These are phyloP conservation scores for Saccharomycopsis malanga DNA, from an alignment of 805 yeast species.

Conservation along the genomic window DNA sequence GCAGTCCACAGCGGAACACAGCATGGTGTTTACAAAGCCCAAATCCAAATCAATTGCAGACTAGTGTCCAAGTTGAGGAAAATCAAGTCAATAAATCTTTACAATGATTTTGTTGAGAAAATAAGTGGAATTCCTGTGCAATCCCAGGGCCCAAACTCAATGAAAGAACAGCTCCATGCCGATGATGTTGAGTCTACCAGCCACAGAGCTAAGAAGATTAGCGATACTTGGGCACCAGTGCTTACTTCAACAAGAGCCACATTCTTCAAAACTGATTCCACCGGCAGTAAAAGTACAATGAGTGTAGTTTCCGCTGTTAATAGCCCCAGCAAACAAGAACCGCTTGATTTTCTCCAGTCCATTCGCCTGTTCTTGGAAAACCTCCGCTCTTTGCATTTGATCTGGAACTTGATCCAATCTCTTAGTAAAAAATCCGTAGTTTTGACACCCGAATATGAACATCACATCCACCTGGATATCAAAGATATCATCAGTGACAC, in stretches of 20 bases:
- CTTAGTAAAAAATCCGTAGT: conserved; percentile 1
- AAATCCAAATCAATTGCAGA: conserved; percentile 7
- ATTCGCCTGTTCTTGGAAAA: conserved; percentile 3
- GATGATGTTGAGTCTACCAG: too few relatives aligned
- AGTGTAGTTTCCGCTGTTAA: background rate
- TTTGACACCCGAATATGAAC: background rate
- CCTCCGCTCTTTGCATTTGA: conserved; percentile 15
- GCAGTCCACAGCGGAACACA: too few relatives aligned
- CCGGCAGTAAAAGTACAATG: background rate
- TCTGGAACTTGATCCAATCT: conserved; percentile 17
- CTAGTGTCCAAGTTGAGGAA: conserved; percentile 8
- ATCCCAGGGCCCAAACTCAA: background rate
- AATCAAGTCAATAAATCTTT: conserved; percentile 7
- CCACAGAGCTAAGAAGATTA: background rate
- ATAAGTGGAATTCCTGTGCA: background rate
- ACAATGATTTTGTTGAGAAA: conserved; percentile 1
- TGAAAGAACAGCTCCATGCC: conserved; percentile 1
- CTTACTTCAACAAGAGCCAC: conserved; percentile 2
- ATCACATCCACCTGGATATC: background rate
- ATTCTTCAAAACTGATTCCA: conserved; percentile 7
- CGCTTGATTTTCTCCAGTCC: background rate
- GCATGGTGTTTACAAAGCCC: conserved; percentile 3
- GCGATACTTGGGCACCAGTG: conserved; percentile 6
- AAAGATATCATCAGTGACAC: conserved; percentile 13
- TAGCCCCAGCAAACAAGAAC: background rate